Base-by-base conservation (phyloP, 192 early-diverging fungal genomes). In the Dispira simplex region DNA sequence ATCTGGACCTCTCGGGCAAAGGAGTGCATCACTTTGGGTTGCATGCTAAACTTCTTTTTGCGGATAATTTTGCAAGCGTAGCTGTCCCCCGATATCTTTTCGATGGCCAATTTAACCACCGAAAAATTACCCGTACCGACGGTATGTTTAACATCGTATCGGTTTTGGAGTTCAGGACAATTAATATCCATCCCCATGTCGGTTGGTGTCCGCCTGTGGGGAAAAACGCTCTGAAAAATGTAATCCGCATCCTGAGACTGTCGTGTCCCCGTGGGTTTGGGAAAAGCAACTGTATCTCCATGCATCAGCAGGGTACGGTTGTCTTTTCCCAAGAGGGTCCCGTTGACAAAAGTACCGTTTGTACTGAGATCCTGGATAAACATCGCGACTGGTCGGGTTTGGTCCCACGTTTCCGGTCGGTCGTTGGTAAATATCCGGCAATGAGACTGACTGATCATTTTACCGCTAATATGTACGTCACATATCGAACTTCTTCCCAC, bases 31-130 rank as follows among this genome's bases (percentile, higher is more conserved):
- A 74, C 69, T 23, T 73, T 73, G 23, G 68, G 64, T 28, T 65
- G 71, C 46, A 77, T 66, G 63, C 74, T 28, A 48, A 74, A 73
- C 47, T 54, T 65, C 44, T 71, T 71, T 25, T 72, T 74, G 47
- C 74, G 69, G 39, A 77, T 77, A 0, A 77, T 69, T 51, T 77
- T 77, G 66, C 76, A 77, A 9, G 76, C 76, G 48, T 67, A 77
- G 8, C 66, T 65, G 13, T 46, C 25, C 20, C 73, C 76, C 8
- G 69, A 71, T 44, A 68, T 67, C 64, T 77, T 77, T 64, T 74
- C 70, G 43, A 77, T 71, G 27, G 71, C 65, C 32, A 74, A 57
- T 70, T 70, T 72, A 46, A 77, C 76, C 49, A 71, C 74, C 54
- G 76, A 73, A 73, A 77, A 77, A 64, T 74, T 74, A 2, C 76